A percentile compares a stretch with the other conserved stretches of the same genome.
phyloP scores from a whole-genome alignment of 441 rosid genomes.

The Pelargonium myrrhifolium region DNA sequence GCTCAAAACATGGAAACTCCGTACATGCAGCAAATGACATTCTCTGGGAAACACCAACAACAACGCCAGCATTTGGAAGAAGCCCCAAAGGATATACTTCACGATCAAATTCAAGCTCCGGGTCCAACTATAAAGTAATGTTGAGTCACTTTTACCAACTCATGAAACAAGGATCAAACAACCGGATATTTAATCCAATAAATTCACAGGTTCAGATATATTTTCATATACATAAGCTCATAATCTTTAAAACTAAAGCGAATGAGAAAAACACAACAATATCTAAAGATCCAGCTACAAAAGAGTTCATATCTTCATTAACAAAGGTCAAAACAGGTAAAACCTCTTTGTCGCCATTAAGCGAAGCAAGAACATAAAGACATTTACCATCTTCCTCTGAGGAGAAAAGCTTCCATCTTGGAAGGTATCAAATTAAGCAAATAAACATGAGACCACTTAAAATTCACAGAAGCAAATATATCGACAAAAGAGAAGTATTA shows the following conservation, averaged over 20 bases:
- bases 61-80: constrained; percentile 93
- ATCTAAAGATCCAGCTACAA: neutral
- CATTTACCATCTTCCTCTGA: neutral
- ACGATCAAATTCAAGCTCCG: constrained; percentile 96
- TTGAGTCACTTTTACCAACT: constrained; percentile 19
- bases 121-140: constrained; percentile 67
- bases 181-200: neutral
- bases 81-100: constrained; percentile 97
- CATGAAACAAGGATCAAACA: neutral
- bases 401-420: neutral
- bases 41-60: constrained; percentile 95
- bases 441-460: neutral
- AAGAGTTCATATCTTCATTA: constrained; percentile 8
- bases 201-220: neutral
- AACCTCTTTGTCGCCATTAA: neutral
- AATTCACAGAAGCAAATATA: constrained; percentile 1
- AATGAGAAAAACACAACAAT: neutral
- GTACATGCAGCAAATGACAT: constrained; percentile 92
- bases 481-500: constrained; percentile 3
- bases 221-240: neutral
- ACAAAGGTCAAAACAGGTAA: constrained; percentile 12
- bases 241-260: no score
- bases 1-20: constrained; percentile 96
- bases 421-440: neutral
- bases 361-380: neutral